These are phyloP conservation scores for Carex cristatella DNA, from an alignment of 176 grass and related monocot genomes.

Conservation along the genomic window DNA sequence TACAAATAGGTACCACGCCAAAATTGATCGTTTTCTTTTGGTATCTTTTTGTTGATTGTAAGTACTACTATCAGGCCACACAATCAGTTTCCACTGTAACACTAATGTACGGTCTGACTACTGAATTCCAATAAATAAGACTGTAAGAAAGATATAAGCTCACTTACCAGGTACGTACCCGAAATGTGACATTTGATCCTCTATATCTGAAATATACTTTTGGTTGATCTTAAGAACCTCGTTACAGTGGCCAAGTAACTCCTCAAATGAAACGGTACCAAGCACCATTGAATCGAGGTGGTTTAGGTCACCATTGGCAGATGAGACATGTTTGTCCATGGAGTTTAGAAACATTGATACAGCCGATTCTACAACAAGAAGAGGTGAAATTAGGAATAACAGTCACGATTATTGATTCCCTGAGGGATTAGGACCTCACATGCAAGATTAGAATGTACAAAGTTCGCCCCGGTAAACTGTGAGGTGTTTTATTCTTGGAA, in stretches of 20 bases:
- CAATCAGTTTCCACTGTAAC: neutral
- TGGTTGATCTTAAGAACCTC: slow-evolving; percentile 46
- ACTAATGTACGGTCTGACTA: neutral
- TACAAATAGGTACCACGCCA: neutral
- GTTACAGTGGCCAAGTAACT: slow-evolving; percentile 86
- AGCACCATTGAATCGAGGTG: slow-evolving; percentile 67
- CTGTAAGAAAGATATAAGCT: neutral
- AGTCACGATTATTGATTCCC: neutral
- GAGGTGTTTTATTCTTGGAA: neutral
- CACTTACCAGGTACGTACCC: slow-evolving; percentile 52
- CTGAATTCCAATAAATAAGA: neutral
- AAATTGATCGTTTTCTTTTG: neutral
- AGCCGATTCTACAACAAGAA: slow-evolving; percentile 41
- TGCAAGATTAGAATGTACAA: neutral
- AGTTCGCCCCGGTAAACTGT: neutral
- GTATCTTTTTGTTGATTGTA: neutral
- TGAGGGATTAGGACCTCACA: neutral
- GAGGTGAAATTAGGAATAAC: neutral
- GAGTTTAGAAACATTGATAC: slow-evolving; percentile 57
- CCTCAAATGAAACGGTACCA: slow-evolving; percentile 72
- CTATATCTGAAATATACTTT: slow-evolving; percentile 46
- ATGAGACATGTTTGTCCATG: slow-evolving; percentile 39
- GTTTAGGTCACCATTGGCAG: slow-evolving; percentile 40
- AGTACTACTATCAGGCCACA: neutral
- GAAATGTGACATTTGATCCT: slow-evolving; percentile 41